Conservation (phyloP, 83 land plant genomes). For the Picea engelmannii region DNA sequence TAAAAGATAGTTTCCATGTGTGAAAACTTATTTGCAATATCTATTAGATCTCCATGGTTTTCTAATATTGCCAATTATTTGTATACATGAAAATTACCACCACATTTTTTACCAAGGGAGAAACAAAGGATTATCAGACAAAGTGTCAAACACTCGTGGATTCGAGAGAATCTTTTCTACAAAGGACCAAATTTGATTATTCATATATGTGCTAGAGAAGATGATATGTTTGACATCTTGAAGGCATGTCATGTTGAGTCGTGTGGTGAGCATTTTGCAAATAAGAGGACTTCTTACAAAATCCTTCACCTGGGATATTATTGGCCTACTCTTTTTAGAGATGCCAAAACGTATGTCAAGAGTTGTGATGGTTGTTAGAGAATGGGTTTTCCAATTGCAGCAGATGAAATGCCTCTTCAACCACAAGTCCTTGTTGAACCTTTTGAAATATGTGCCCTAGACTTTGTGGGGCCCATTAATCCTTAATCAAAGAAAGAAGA, state of each 20-base stretch:
- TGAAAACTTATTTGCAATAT: no score
- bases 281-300: neutral
- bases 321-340: neutral
- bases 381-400: neutral
- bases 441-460: neutral
- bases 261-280: neutral
- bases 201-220: neutral
- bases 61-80: no score
- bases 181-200: neutral
- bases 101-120: no score
- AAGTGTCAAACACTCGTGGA: neutral
- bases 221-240: neutral
- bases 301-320: neutral
- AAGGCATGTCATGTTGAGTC: neutral
- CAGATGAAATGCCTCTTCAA: neutral
- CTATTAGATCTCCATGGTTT: no score
- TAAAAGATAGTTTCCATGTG: no score
- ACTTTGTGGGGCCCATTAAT: neutral
- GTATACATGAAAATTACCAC: no score
- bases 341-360: neutral
- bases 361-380: neutral
- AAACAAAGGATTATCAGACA: no score
- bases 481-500: neutral
- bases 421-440: neutral
- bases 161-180: neutral